A percentile compares a stretch with the other conserved stretches of the same genome.
phyloP scores from a whole-genome alignment of 306 rosid species.

The Hippophae rhamnoides region DNA sequence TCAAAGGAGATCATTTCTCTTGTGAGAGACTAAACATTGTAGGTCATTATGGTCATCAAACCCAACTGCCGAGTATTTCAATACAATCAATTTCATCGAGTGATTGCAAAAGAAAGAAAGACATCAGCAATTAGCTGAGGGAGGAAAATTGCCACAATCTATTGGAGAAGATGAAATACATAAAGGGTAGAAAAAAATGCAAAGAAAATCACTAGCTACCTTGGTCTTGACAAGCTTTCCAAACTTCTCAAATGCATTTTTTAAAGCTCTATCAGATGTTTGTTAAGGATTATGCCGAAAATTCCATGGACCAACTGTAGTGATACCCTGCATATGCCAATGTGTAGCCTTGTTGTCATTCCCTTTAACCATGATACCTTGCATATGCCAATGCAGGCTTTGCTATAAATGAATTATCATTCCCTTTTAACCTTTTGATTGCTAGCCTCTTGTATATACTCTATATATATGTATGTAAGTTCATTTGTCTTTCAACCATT shows the following conservation, averaged over 20 bases:
- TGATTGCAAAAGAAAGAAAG: constrained; percentile 1
- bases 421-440: too few relatives aligned
- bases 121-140: neutral
- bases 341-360: too few relatives aligned
- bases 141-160: neutral
- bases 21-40: neutral
- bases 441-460: too few relatives aligned
- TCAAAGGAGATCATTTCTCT: neutral
- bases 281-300: too few relatives aligned
- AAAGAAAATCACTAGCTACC: constrained; percentile 32
- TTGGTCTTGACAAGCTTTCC: constrained; percentile 93
- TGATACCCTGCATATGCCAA: too few relatives aligned
- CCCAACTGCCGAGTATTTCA: constrained; percentile 8
- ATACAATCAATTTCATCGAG: constrained; percentile 8
- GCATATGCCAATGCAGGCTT: too few relatives aligned
- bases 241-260: constrained; percentile 75
- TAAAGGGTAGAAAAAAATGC: too few relatives aligned
- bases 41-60: constrained; percentile 7
- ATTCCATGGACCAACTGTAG: too few relatives aligned
- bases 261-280: constrained; percentile 74
- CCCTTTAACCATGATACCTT: too few relatives aligned
- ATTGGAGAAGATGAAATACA: neutral
- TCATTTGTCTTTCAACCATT: too few relatives aligned
- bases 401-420: too few relatives aligned
- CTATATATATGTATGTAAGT: too few relatives aligned